Percentiles rank a stretch among this genome's conserved stretches.
Evolutionary conservation across 768 basidiomycete species (phyloP).

Genomic region (Rhizopogon vinicolor): DNA sequence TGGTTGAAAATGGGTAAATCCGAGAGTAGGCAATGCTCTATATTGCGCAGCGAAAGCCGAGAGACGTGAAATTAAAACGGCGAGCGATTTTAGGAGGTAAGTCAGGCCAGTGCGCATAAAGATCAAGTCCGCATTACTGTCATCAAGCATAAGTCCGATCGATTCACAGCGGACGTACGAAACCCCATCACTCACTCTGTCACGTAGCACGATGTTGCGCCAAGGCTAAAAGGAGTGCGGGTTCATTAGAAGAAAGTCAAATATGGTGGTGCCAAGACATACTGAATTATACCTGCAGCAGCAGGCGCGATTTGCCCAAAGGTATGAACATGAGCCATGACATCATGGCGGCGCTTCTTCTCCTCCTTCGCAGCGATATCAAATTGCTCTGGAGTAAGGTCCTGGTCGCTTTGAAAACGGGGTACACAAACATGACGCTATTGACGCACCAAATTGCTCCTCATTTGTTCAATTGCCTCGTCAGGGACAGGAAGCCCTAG

Average conservation of each 20-base stretch:
- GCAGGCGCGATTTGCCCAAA: slow-evolving; percentile 92
- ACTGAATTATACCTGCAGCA: slow-evolving; percentile 96
- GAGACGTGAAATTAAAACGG: slow-evolving; percentile 84
- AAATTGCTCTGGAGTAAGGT: slow-evolving; percentile 86
- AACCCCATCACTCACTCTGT: slow-evolving; percentile 73
- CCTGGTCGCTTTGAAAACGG: slow-evolving; percentile 35
- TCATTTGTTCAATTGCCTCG: slow-evolving; percentile 93
- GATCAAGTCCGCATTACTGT: slow-evolving; percentile 95
- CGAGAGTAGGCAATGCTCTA: slow-evolving; percentile 86
- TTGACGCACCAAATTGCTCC: slow-evolving; percentile 76
- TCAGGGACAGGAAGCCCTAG: slow-evolving; percentile 88
- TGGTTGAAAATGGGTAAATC: slow-evolving; percentile 99
- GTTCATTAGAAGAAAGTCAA: slow-evolving; percentile 8
- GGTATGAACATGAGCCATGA: slow-evolving; percentile 99
- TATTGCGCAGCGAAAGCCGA: slow-evolving; percentile 81
- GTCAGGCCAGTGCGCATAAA: slow-evolving; percentile 87
- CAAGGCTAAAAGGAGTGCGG: slow-evolving; percentile 49
- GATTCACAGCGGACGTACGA: neutral
- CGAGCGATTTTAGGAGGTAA: slow-evolving; percentile 83
- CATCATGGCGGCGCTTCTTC: slow-evolving; percentile 96
- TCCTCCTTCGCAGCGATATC: slow-evolving; percentile 90
- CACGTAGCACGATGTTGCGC: slow-evolving; percentile 98
- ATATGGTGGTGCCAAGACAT: slow-evolving; percentile 20
- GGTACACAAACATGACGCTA: neutral
- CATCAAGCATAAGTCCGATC: neutral